Evolutionary conservation across 1,284 basidiomycete species (phyloP), one percentile per base, ranked within the genome.

Genomic region (Naganishia albida): DNA sequence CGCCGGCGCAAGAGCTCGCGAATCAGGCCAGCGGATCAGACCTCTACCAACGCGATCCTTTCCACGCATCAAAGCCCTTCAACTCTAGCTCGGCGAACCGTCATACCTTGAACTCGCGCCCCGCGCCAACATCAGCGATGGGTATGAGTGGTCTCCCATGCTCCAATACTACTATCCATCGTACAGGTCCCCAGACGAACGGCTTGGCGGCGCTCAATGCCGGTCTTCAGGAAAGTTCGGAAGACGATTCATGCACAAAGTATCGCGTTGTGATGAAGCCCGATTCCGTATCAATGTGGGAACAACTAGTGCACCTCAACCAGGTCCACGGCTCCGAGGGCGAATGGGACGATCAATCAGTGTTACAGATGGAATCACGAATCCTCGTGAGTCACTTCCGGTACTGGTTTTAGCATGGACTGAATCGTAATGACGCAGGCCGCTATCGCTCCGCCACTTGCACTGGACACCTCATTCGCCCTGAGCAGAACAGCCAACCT

Each of bases 241-340:
- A 46, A 30, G 72, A 73, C 52, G 55, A 53, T 1, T 72, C 74
- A 2, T 75, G 74, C 64, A 60, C 68, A 0, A 66, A 72, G 30
- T 72, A 70, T n/a, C 68, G 79, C 15, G 74, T 79, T 23, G 76
- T 80, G 15, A 78, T 80, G 73, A 73, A 78, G 7, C 79, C 79
- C 8, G 76, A 78, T 4, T 74, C 78, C 1, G 77, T 76, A 64
- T 76, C 74, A 26, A 66, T 78, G 38, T 73, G 74, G 48, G 73
- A 74, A 68, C 78, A 74, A 7, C 78, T 77, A 44, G 74, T 62
- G 4, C 55, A 77, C 59, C 70, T 75, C 18, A 76, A 79, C 74
- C 67, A 76, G n/a, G 74, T 76, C 52, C 64, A 76, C 39, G 72
- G 73, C 25, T 72, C 74, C 13, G 72, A 75, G 62, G 67, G 55